These are phyloP conservation scores for Cladosporium oxysporum DNA, from an alignment of 2,329 filamentous ascomycete species.

Conservation along the genomic window DNA sequence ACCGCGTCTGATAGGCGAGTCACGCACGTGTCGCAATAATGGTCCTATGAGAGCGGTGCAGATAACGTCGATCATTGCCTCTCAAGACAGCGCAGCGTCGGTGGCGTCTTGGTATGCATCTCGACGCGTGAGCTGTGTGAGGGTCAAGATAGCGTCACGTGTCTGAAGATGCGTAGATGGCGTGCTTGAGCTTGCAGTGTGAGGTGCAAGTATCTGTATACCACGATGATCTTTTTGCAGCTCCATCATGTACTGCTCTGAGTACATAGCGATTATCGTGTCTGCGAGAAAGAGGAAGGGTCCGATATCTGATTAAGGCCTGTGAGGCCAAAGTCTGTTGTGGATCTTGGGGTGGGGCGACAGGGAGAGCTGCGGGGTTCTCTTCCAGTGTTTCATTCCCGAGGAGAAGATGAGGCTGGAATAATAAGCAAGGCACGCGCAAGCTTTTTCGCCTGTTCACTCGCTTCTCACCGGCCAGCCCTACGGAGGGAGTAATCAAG, in stretches of 20 bases:
- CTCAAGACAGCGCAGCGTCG: neutral
- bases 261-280: no score
- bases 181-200: neutral
- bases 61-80: conserved; percentile 6
- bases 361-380: neutral
- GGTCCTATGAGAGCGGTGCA: conserved; percentile 13
- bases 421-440: neutral
- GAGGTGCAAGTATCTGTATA: neutral
- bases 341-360: neutral
- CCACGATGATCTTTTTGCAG: neutral
- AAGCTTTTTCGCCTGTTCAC: neutral
- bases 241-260: neutral
- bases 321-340: neutral
- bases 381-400: neutral
- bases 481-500: neutral
- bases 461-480: neutral
- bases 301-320: neutral
- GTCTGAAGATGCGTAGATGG: neutral
- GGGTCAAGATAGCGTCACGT: conserved; percentile 1
- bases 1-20: conserved; percentile 5
- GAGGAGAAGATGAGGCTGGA: neutral
- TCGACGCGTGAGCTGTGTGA: neutral
- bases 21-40: conserved; percentile 10
- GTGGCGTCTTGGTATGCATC: conserved; percentile 18
- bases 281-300: no score